phyloP scores from a whole-genome alignment of 164 flowering plant genomes.

The grape (Vitis vinifera) region DNA sequence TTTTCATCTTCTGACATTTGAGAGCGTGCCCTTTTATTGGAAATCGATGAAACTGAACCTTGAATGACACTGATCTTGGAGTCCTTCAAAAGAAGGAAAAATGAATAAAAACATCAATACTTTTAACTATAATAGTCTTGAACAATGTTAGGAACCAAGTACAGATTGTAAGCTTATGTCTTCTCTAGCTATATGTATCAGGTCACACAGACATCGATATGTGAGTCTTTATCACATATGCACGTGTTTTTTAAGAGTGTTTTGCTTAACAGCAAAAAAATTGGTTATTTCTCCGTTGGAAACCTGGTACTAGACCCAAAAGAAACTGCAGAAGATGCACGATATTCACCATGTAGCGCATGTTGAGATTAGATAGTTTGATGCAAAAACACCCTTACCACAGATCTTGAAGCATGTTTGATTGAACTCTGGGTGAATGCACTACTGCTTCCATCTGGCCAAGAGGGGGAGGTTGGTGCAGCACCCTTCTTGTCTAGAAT shows the following conservation, averaged over 20 bases:
- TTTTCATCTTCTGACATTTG: slow-evolving; percentile 18
- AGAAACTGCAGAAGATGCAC: not conserved
- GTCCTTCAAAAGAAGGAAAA: slow-evolving; percentile 37
- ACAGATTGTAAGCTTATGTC: not conserved
- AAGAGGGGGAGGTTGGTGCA: slow-evolving; percentile 7
- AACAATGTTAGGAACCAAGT: not conserved
- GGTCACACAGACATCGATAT: not conserved
- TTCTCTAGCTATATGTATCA: not conserved
- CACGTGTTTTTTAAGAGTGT: no score
- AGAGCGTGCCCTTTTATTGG: slow-evolving; percentile 24
- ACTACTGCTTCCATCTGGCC: slow-evolving; percentile 12
- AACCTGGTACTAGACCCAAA: no score
- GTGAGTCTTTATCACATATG: no score
- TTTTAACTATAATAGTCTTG: not conserved
- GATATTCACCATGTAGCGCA: not conserved
- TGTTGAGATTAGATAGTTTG: no score
- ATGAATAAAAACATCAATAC: not conserved
- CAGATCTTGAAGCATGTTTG: slow-evolving; percentile 23
- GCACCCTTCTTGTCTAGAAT: slow-evolving; percentile 11
- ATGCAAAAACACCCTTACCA: slow-evolving; percentile 26
- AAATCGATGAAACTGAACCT: slow-evolving; percentile 37
- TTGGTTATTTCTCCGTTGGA: no score
- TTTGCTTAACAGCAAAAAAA: no score
- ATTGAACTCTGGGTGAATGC: slow-evolving; percentile 13
- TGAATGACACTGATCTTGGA: slow-evolving; percentile 35